Evolutionary conservation across 495 filamentous ascomycete genomes (phyloP).

Genomic region (Daldinia decipiens): DNA sequence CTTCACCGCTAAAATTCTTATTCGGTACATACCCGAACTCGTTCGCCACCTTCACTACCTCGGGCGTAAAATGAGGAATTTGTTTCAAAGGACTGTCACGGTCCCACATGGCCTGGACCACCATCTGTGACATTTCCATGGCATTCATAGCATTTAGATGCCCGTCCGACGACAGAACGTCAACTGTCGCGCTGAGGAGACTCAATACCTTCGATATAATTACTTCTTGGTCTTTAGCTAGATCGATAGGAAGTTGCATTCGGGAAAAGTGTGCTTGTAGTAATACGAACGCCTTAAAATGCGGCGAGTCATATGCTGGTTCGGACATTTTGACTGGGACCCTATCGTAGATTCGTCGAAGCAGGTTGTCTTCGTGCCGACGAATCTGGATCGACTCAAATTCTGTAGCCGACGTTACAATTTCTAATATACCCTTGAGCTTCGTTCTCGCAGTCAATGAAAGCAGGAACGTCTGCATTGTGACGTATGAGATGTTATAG

Average conservation of each 20-base stretch:
- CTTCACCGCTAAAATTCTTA: not conserved
- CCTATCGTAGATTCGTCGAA: slow-evolving; percentile 92
- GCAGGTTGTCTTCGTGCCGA: slow-evolving; percentile 87
- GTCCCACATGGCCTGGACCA: slow-evolving; percentile 99
- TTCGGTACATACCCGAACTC: slow-evolving; percentile 72
- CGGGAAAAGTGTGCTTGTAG: slow-evolving; percentile 97
- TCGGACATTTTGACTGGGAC: slow-evolving; percentile 94
- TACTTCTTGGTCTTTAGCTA: slow-evolving; percentile 95
- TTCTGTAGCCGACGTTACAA: slow-evolving; percentile 95
- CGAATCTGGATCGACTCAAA: slow-evolving; percentile 96
- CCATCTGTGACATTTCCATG: slow-evolving; percentile 99
- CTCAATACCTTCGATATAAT: slow-evolving; percentile 87
- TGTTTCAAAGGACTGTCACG: slow-evolving; percentile 96
- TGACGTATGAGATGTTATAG: slow-evolving; percentile 99
- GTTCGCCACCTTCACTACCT: slow-evolving; percentile 84
- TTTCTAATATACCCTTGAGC: slow-evolving; percentile 95
- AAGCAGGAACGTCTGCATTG: slow-evolving; percentile 99
- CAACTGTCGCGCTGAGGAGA: slow-evolving; percentile 89
- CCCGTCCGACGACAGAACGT: slow-evolving; percentile 95
- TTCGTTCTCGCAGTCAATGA: slow-evolving; percentile 89
- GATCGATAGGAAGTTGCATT: slow-evolving; percentile 93
- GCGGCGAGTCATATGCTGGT: slow-evolving; percentile 86
- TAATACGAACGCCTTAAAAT: slow-evolving; percentile 97
- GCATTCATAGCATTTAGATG: slow-evolving; percentile 97
- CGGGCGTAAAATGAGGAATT: slow-evolving; percentile 91